phyloP scores from a whole-genome alignment of 208 protist genomes.

The Phytomonas sp. region DNA sequence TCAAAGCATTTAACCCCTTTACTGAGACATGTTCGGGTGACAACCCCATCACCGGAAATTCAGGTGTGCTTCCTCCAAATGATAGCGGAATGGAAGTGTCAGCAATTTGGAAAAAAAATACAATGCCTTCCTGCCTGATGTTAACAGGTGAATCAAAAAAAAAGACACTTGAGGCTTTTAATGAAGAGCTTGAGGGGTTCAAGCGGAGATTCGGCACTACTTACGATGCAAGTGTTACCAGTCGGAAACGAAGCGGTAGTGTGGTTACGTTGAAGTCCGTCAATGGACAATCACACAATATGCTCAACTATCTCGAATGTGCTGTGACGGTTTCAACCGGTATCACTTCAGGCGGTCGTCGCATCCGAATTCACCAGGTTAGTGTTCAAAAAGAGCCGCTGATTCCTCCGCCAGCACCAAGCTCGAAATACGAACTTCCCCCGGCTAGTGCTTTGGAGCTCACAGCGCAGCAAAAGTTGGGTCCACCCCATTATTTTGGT shows the following conservation, averaged over 20 bases:
- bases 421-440: slow-evolving; percentile 36
- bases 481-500: slow-evolving; percentile 85
- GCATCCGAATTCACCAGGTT: slow-evolving; percentile 27
- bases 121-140: background rate
- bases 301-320: slow-evolving; percentile 78
- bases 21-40: background rate
- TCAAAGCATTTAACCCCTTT: background rate
- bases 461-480: slow-evolving; percentile 52
- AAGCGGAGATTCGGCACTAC: background rate
- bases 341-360: slow-evolving; percentile 31
- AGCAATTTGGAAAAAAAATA: background rate
- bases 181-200: background rate
- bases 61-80: background rate
- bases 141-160: background rate
- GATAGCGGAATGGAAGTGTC: background rate
- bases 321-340: slow-evolving; percentile 25
- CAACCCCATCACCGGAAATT: background rate
- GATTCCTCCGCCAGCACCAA: slow-evolving; percentile 51
- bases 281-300: slow-evolving; percentile 18
- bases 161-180: background rate
- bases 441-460: slow-evolving; percentile 29
- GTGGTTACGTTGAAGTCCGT: background rate
- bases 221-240: background rate
- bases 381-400: slow-evolving; percentile 61
- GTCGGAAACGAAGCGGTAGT: background rate